Base-by-base conservation (phyloP, 2,329 filamentous ascomycete species). In the Pyricularia sp. region DNA sequence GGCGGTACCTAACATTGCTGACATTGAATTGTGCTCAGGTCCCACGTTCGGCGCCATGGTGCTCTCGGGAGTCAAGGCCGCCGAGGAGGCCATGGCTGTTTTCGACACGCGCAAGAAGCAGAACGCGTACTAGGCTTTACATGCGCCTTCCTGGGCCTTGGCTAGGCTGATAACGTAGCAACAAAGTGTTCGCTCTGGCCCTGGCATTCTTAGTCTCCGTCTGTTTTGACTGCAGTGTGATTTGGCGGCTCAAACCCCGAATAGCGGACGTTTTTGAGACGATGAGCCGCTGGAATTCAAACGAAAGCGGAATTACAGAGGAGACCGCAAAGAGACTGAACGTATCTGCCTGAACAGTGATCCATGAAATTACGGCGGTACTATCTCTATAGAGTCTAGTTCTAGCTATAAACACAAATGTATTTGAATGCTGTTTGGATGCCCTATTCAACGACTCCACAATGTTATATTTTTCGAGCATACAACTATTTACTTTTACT, bases 41-140 rank as follows among this genome's bases (percentile, higher is more conserved):
- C 90, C 90, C 53, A 93, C 90, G 1, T 94, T 94, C 74, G 91
- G 91, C 65, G 92, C 92, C 64, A 96, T 96, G 92, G 90, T 84
- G 24, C 82, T 96, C 53, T 88, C 84, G 65, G 92, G 92, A 69
- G 89, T 96, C 72, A 96, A 96, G 83, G 92, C 92, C 71, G 92
- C 92, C 10, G 91, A 96, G 79, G 91, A 93, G 77, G 89, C 88
- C 0, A 78, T 96, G 68, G 84, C 82, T 69, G 82, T 96, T 65
- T 92, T 91, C 70, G 90, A 94, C 49, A 77, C 85, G 70, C 86
- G 91, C 70, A 88, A 90, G 84, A 84, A 84, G 71, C 84, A 94
- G 81, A 92, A 92, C 71, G 83, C 81, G n/a, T 77, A 84, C 75
- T 85, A 77, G 73, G 64, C 9, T n/a, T 19, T 28, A 62, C 4